Base-by-base conservation (phyloP, 2,329 filamentous ascomycete species). In the Claviceps purpurea region DNA sequence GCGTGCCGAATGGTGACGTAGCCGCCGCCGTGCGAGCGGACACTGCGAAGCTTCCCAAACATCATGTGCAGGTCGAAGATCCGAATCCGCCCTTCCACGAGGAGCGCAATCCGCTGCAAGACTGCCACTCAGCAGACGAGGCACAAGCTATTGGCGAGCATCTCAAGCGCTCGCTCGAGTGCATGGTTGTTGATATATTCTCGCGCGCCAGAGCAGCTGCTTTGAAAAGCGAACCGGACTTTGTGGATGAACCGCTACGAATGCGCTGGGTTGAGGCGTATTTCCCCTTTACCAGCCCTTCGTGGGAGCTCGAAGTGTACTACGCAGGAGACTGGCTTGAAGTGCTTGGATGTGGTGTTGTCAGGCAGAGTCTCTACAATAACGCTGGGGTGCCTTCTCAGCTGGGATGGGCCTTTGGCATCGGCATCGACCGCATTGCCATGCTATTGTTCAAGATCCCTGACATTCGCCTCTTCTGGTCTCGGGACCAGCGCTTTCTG, bases 381-480 rank as follows among this genome's bases (percentile, higher is more conserved):
- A 83, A 87, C 51, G 89, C 91, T 0, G 85, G 81, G 49, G 81
- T 89, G 46, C 81, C 86, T 3, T 72, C 79, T 52, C 82, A 87
- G 62, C 69, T 95, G 2, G 91, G 90, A 5, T 98, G 93, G 93
- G 93, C 93, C 1, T 98, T 97, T 68, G 93, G 93, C 39, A 75
- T 97, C 18, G 93, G 93, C 2, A 78, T 98, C 30, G 93, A 98
- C 68, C 82, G 93, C 55, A 91, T 98, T 56, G 91, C 93, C 55
- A 98, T 98, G 93, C 79, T 98, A 39, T 79, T 98, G 24, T 98
- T 96, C 73, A 85, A 87, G 54, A 95, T 98, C 54, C 89, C 90
- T 0, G 93, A 98, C 64, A 98, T 98, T 59, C 84, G 93, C 13
- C 81, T 97, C 4, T 97, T 98, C 73, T 98, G 93, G 93, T 94